Evolutionary conservation across 2,329 filamentous ascomycete species (phyloP).

Genomic region (Nemania serpens): DNA sequence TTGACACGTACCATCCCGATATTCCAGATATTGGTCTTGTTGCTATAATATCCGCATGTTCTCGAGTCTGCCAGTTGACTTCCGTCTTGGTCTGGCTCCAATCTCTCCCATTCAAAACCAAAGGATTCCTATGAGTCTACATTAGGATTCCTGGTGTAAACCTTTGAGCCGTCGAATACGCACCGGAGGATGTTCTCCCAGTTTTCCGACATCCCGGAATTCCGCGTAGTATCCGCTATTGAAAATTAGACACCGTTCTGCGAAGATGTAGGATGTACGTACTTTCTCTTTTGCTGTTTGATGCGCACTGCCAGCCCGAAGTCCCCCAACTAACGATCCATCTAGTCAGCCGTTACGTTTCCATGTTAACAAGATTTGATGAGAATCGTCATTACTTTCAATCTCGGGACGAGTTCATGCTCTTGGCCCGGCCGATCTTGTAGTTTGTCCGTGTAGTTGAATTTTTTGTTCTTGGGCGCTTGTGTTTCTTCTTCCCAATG

Average conservation of each 20-base stretch:
- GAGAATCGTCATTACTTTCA: conserved; percentile 21
- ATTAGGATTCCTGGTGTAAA: not conserved
- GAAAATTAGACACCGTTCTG: not conserved
- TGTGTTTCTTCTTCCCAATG: conserved; percentile 6
- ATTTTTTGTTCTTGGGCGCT: not conserved
- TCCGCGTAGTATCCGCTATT: conserved; percentile 29
- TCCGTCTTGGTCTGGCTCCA: conserved; percentile 5
- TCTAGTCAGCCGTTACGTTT: not conserved
- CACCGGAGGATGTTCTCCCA: conserved; percentile 27
- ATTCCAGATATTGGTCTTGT: conserved; percentile 33
- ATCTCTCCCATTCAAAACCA: conserved; percentile 30
- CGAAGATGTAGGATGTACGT: not conserved
- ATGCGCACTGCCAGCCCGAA: conserved; percentile 27
- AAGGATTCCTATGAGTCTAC: conserved; percentile 21
- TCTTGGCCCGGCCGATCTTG: conserved; percentile 14
- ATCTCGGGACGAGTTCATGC: conserved; percentile 25
- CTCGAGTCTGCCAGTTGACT: conserved; percentile 19
- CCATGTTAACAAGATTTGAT: not conserved
- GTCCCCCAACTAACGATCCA: conserved; percentile 29
- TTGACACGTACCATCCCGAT: conserved; percentile 29
- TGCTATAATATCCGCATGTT: conserved; percentile 28
- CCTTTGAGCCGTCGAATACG: not conserved
- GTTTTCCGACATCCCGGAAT: conserved; percentile 15
- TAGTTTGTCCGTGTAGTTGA: not conserved
- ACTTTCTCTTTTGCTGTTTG: conserved; percentile 34